Conservation (phyloP, 805 yeast genomes). For the Ogataea trehalophila region DNA sequence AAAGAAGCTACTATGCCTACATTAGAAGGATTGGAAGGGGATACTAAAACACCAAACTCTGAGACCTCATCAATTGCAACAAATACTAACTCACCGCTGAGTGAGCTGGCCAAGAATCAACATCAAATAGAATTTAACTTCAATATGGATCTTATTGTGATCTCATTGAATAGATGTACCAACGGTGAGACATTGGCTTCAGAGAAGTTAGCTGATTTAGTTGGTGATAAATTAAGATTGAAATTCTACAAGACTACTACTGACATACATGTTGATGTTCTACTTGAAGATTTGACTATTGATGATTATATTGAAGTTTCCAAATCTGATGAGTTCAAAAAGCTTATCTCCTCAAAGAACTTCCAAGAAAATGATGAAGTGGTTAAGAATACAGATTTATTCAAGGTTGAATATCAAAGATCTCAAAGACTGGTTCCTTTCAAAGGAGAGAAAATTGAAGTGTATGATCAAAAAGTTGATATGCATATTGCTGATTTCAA, state of each 20-base stretch:
- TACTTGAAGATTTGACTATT: constrained; percentile 59
- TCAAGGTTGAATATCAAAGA: constrained; percentile 55
- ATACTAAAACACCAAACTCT: constrained; percentile 10
- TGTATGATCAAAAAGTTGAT: constrained; percentile 71
- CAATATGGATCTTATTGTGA: constrained; percentile 55
- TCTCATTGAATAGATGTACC: constrained; percentile 65
- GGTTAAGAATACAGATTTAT: constrained; percentile 41
- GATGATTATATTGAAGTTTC: constrained; percentile 70
- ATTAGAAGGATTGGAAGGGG: constrained; percentile 14
- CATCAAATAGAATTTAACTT: constrained; percentile 69
- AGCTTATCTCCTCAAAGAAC: constrained; percentile 61
- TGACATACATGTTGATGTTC: constrained; percentile 62
- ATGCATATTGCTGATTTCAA: constrained; percentile 75
- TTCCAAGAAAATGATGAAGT: constrained; percentile 35
- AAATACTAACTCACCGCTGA: constrained; percentile 1
- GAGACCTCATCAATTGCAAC: constrained; percentile 7
- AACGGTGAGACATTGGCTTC: constrained; percentile 56
- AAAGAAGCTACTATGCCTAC: constrained; percentile 10
- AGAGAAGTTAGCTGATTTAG: constrained; percentile 64
- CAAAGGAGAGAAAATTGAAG: constrained; percentile 51
- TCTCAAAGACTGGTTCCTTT: constrained; percentile 54
- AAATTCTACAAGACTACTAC: constrained; percentile 53
- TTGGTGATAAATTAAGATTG: constrained; percentile 61
- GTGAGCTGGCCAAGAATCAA: constrained; percentile 36
- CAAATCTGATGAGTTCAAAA: constrained; percentile 58